Evolutionary conservation across 176 grass and related monocot genomes (phyloP).

Genomic region (Aegilops umbellulata): DNA sequence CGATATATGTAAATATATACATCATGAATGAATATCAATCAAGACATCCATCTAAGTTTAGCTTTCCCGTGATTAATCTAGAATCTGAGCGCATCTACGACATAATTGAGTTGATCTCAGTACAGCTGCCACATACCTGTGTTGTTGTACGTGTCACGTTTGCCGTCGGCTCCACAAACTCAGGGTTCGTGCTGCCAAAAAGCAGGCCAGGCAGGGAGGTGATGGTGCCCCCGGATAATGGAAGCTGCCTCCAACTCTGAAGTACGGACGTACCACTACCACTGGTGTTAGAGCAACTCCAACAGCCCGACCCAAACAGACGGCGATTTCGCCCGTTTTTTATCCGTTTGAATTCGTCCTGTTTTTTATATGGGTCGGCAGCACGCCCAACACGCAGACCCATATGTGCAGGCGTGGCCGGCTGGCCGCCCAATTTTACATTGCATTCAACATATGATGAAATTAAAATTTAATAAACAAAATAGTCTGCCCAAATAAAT

Average conservation of each 20-base stretch:
- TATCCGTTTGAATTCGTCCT: too few relatives aligned
- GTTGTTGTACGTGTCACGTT: neutral
- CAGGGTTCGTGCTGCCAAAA: neutral
- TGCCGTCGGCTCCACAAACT: neutral
- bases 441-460: too few relatives aligned
- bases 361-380: too few relatives aligned
- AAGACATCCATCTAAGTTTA: neutral
- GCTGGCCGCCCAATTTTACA: too few relatives aligned
- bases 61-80: neutral
- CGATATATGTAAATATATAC: too few relatives aligned
- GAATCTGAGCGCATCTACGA: neutral
- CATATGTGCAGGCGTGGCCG: too few relatives aligned
- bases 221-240: slow-evolving; percentile 22
- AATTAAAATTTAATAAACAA: too few relatives aligned
- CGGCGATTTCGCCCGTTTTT: too few relatives aligned
- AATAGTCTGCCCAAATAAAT: too few relatives aligned
- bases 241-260: slow-evolving; percentile 1
- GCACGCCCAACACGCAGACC: too few relatives aligned
- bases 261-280: too few relatives aligned
- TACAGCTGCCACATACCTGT: neutral
- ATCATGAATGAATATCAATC: neutral
- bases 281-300: neutral
- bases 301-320: too few relatives aligned
- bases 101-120: neutral
- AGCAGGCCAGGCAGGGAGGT: neutral